Evolutionary conservation across 805 yeast species (phyloP).

Genomic region (Ogataea salicorniae): DNA sequence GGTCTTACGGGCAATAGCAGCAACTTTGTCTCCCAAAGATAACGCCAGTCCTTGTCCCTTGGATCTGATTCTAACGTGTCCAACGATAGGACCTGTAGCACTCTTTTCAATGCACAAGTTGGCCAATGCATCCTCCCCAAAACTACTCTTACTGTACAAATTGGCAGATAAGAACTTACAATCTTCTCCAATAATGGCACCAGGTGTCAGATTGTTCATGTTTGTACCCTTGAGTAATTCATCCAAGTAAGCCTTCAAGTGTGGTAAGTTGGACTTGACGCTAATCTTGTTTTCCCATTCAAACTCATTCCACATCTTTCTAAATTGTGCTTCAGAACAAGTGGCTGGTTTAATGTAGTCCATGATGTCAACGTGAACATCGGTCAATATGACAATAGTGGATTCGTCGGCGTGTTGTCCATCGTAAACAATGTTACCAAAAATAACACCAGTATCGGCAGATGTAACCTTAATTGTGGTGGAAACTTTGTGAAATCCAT

Average conservation of each 20-base stretch:
- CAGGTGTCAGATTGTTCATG: conserved; percentile 90
- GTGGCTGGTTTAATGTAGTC: conserved; percentile 96
- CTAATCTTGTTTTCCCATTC: conserved; percentile 99
- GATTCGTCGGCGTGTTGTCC: conserved; percentile 90
- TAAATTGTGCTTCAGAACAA: conserved; percentile 83
- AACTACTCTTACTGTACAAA: conserved; percentile 83
- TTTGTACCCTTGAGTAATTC: conserved; percentile 77
- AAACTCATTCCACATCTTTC: conserved; percentile 98
- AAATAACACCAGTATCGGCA: conserved; percentile 96
- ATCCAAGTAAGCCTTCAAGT: conserved; percentile 74
- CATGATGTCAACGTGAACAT: conserved; percentile 93
- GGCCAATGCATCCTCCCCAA: conserved; percentile 97
- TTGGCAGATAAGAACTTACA: conserved; percentile 93
- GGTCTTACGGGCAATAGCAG: conserved; percentile 65
- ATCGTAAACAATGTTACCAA: conserved; percentile 95
- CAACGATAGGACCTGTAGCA: conserved; percentile 69
- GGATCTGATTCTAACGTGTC: conserved; percentile 93
- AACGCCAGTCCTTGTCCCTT: conserved; percentile 97
- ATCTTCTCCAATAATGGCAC: conserved; percentile 83
- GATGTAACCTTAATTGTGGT: conserved; percentile 91
- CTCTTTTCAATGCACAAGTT: conserved; percentile 88
- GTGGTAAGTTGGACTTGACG: conserved; percentile 60
- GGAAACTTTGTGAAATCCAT: conserved; percentile 87
- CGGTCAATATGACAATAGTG: conserved; percentile 86
- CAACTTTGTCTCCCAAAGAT: conserved; percentile 90